Evolutionary conservation across 768 basidiomycete species (phyloP), one percentile per base, ranked within the genome.

Genomic region (Lyophyllum decastes): DNA sequence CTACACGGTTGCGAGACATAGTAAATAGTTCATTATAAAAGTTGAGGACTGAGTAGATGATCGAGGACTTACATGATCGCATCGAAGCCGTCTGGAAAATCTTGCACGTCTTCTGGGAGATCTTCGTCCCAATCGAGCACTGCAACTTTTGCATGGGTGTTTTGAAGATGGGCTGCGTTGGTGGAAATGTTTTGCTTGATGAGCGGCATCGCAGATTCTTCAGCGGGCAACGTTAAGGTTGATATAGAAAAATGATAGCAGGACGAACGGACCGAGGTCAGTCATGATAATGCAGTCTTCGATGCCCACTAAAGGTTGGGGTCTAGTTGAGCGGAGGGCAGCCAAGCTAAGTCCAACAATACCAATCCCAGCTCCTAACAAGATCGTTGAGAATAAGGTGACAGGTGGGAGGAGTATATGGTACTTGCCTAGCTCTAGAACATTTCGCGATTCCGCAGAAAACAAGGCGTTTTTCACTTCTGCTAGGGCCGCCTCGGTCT

Each of bases 321-420:
- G 44, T 22, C 68, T 58, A 14, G 68, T 68, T 26, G 83, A 77
- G 41, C 85, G 78, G 10, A 92, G 68, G 2, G 82, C 78, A 1
- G 85, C 82, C 0, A 95, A 68, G 6, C 81, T 79, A 17, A 94
- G 72, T 0, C 90, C 83, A 12, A 93, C 89, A 7, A 96, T 81
- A 19, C 94, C 95, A 0, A 89, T 94, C 7, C 95, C 94, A 12
- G 92, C 83, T 26, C 94, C 94, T 92, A 55, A n/a, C 45, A 57
- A 44, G 19, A 19, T 19, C 38, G 40, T 47, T 40, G 43, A 59
- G 14, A 46, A n/a, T 25, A 16, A 22, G 25, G 5, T 1, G n/a
- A 57, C 25, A 19, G 44, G 6, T 16, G 30, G 27, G 2, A 53
- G 5, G 17, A 49, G 16, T 22, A 71, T 77, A n/a, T n/a, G n/a